Conservation (phyloP, 176 grass and related monocot genomes). For the Saccharum officinarum region DNA sequence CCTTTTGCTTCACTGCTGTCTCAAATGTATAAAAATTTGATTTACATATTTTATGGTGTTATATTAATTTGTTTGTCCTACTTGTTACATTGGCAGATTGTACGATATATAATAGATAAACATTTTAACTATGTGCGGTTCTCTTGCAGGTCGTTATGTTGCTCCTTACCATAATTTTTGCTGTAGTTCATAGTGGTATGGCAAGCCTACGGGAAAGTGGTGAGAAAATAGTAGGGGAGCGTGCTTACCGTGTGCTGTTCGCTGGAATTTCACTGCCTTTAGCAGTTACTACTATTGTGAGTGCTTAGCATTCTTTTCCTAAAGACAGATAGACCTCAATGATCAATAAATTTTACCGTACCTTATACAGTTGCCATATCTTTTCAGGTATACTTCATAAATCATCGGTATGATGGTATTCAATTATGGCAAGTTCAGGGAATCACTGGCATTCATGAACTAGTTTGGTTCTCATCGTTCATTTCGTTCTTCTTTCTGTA, state of each 20-base stretch:
- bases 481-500: constrained; percentile 89
- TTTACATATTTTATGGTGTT: neutral
- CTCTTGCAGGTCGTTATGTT: constrained; percentile 72
- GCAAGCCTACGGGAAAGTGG: constrained; percentile 80
- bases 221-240: constrained; percentile 81
- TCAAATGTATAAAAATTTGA: neutral
- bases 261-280: constrained; percentile 91
- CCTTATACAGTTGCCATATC: neutral
- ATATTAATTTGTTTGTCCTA: neutral
- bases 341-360: neutral
- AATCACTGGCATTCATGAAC: constrained; percentile 68
- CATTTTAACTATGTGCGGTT: neutral
- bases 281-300: constrained; percentile 82
- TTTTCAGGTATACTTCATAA: constrained; percentile 93
- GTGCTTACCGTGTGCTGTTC: constrained; percentile 83
- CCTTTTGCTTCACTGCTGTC: neutral
- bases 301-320: constrained; percentile 25
- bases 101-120: neutral
- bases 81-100: constrained; percentile 23
- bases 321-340: constrained; percentile 1
- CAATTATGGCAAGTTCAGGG: constrained; percentile 87
- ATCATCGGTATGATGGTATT: constrained; percentile 83
- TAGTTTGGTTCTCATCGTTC: constrained; percentile 83
- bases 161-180: constrained; percentile 81
- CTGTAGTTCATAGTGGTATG: constrained; percentile 85